Conservation (phyloP, 257 asterid genomes). For the Voacanga thouarsii region DNA sequence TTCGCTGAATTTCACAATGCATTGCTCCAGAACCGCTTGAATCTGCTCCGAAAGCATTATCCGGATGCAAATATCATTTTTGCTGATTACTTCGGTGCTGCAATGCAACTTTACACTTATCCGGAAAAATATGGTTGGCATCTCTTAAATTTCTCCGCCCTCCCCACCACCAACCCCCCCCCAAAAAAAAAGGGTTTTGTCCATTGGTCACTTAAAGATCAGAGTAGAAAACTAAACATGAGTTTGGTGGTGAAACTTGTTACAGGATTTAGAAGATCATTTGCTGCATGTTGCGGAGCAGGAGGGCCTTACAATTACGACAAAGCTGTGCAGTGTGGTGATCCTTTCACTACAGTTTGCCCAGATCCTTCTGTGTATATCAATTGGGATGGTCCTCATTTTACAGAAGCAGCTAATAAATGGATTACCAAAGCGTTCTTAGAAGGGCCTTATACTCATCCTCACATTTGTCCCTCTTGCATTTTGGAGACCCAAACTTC, state of each 20-base stretch:
- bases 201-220: no score
- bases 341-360: slow-evolving; percentile 21
- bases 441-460: background rate
- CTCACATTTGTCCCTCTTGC: background rate
- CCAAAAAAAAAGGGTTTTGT: no score
- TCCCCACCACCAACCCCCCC: no score
- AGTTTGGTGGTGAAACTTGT: no score
- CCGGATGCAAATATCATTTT: slow-evolving; percentile 9
- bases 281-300: slow-evolving; percentile 45
- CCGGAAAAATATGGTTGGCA: slow-evolving; percentile 1
- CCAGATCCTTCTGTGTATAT: slow-evolving; percentile 35
- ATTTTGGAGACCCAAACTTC: background rate
- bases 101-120: background rate
- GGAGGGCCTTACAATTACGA: slow-evolving; percentile 47
- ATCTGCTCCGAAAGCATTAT: background rate
- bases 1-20: slow-evolving; percentile 10
- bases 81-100: background rate
- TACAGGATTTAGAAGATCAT: background rate
- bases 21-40: slow-evolving; percentile 1
- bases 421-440: background rate
- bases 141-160: no score
- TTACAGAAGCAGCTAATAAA: slow-evolving; percentile 39
- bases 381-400: slow-evolving; percentile 49
- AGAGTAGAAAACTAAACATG: no score
- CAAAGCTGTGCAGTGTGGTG: slow-evolving; percentile 21